Percentiles rank a stretch among this genome's conserved stretches.
phyloP scores from a whole-genome alignment of 805 yeast genomes.

The Candida loeiensis region DNA sequence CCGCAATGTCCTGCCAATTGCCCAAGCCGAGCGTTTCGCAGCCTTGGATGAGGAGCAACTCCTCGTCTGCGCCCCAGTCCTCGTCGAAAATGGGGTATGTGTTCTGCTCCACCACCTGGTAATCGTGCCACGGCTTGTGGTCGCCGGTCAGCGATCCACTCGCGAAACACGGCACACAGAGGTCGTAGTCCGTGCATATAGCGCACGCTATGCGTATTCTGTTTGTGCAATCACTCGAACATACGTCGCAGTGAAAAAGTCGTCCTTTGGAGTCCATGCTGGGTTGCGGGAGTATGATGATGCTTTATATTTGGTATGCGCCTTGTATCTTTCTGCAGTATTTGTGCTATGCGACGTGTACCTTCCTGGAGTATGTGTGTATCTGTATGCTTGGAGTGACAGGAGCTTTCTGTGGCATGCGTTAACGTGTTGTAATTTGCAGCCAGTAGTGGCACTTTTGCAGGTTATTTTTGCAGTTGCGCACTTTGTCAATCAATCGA shows the following conservation, averaged over 20 bases:
- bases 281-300: no score
- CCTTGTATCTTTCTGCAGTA: no score
- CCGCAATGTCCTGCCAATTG: constrained; percentile 97
- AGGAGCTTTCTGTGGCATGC: no score
- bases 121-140: constrained; percentile 94
- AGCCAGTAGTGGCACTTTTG: neutral
- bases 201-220: constrained; percentile 91
- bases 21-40: constrained; percentile 91
- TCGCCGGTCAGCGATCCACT: constrained; percentile 74
- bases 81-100: constrained; percentile 86
- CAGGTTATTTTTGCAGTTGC: neutral
- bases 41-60: constrained; percentile 81
- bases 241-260: constrained; percentile 85
- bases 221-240: constrained; percentile 94
- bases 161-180: constrained; percentile 97
- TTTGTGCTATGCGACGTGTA: no score
- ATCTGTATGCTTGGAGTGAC: no score
- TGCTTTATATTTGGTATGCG: neutral
- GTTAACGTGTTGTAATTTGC: neutral
- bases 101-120: constrained; percentile 88
- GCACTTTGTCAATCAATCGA: neutral
- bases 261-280: constrained; percentile 37
- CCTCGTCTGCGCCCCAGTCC: constrained; percentile 99
- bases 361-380: no score
- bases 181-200: constrained; percentile 85